Evolutionary conservation across 257 asterid genomes (phyloP), one percentile per base, ranked within the genome.

Genomic region (Salvia rosmarinus): DNA sequence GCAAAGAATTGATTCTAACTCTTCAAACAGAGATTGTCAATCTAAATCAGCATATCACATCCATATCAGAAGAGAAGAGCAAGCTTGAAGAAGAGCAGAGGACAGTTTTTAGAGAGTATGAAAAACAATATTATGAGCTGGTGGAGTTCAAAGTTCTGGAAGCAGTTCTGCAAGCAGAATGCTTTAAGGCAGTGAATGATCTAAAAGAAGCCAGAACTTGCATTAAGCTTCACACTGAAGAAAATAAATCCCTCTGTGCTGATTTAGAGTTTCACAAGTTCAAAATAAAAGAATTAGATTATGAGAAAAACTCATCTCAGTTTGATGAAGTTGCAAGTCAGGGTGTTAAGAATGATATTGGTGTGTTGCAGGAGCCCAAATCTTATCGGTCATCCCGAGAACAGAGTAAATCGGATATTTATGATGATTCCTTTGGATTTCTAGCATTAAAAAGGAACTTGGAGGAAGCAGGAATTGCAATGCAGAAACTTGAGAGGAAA

Each of bases 401-500:
- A 40, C 81, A 62, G 61, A 76, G 52, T 59, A 70, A 67, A 46
- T 42, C 52, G 81, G 78, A 73, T 75, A 76, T 70, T 44, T 79
- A 50, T 42, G 77, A 64, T 73, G 86, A 78, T 64, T 67, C 84
- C 9, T 68, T 73, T 68, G 92, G 85, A 70, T 78, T 85, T 72
- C 67, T 80, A 55, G 80, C 74, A 54, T 67, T 90, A 76, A 81
- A 80, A 79, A 83, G 81, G 81, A 82, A 87, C 72, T 49, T 84
- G 82, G 85, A 76, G 74, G 92, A 85, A 80, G 91, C 88, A 50
- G 84, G 67, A 66, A 74, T 58, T 51, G 71, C 78, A 23, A 59
- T 94, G 85, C 83, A 76, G 75, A 71, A 83, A 75, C 92, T 94
- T 82, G 97, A 91, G 74, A 83, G 80, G 92, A 89, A 75, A 52